Base-by-base conservation (phyloP, 2,329 filamentous ascomycete species). In the Albifimbria verrucaria region DNA sequence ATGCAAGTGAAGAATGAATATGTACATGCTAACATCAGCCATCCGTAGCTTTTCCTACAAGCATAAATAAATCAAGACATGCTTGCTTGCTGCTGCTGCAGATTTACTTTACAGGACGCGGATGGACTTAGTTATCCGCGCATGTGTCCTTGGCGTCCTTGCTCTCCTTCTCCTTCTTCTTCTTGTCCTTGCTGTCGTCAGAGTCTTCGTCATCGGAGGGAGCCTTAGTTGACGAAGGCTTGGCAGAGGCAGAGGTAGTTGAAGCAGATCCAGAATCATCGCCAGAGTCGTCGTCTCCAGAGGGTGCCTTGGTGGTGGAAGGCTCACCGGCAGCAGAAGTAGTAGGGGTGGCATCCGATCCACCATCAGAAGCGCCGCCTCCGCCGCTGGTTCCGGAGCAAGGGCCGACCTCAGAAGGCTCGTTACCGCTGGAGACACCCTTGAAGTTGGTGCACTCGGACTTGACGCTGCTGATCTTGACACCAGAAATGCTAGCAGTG, bases 401-500 rank as follows among this genome's bases (percentile, higher is more conserved):
- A 9, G 58, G 52, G 20, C 61, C 61, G 21, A 63, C 55, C 52
- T 64, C 51, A 26, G 57, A 48, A 21, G 62, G 62, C 62, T 64
- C 62, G n/a, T 58, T 55, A 4, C 61, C 61, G n/a, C 59, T 57
- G 2, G 57, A 64, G 18, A 62, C 60, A 24, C 62, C 62, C 12
- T 64, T 51, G 21, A 51, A 64, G 17, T 59, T 53, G 4, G 62
- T 50, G 4, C 62, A 64, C 51, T 64, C 43, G 18, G 59, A 48
- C 2, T 49, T 26, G 11, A 64, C 62, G 24, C 57, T 48, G 52
- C 52, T 62, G 20, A 59, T 3, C 25, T 41, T 52, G 12, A 62
- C 51, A 9, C 61, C 61, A 1, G 61, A 60, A 52, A 62, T 64
- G 54, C 50, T 60, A 47, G 62, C 62, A 15, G 65, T 65, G 50